A percentile compares a stretch with the other conserved stretches of the same genome.
phyloP scores from a whole-genome alignment of 371 early-diverging fungal genomes.

The Mortierella sp. region DNA sequence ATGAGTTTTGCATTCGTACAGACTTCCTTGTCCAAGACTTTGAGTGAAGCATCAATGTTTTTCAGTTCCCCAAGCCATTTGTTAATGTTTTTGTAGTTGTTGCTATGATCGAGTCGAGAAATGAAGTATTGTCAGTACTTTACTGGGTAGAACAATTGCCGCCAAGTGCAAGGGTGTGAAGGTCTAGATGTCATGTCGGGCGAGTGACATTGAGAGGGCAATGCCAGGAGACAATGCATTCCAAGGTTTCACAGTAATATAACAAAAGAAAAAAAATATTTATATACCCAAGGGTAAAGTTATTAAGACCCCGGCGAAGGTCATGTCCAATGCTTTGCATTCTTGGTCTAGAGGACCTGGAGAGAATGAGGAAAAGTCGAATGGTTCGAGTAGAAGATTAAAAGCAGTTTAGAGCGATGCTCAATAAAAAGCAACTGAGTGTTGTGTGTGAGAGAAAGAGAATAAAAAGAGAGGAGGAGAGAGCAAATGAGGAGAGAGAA shows the following conservation, averaged over 20 bases:
- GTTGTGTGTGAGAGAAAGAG: background rate
- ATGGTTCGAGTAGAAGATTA: conserved; percentile 14
- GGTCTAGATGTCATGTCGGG: background rate
- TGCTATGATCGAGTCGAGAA: conserved; percentile 8
- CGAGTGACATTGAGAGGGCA: background rate
- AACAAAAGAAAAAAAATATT: background rate
- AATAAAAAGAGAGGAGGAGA: background rate
- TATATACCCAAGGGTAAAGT: conserved; percentile 53
- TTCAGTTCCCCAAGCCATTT: conserved; percentile 56
- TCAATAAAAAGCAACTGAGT: too few relatives aligned
- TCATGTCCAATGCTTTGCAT: conserved; percentile 57
- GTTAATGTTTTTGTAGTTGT: conserved; percentile 52
- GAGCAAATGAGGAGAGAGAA: background rate
- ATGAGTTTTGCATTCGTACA: conserved; percentile 42
- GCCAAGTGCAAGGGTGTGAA: too few relatives aligned
- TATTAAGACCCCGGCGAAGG: conserved; percentile 50
- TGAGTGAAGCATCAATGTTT: conserved; percentile 49
- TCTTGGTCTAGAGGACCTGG: background rate
- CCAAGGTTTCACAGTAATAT: conserved; percentile 10
- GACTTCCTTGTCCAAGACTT: conserved; percentile 48
- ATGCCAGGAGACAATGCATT: too few relatives aligned
- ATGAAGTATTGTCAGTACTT: background rate
- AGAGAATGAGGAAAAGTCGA: background rate
- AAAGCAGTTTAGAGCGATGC: background rate
- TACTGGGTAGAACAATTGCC: background rate